Evolutionary conservation across 140 eudicot species (phyloP).

Genomic region (Cichorium intybus): DNA sequence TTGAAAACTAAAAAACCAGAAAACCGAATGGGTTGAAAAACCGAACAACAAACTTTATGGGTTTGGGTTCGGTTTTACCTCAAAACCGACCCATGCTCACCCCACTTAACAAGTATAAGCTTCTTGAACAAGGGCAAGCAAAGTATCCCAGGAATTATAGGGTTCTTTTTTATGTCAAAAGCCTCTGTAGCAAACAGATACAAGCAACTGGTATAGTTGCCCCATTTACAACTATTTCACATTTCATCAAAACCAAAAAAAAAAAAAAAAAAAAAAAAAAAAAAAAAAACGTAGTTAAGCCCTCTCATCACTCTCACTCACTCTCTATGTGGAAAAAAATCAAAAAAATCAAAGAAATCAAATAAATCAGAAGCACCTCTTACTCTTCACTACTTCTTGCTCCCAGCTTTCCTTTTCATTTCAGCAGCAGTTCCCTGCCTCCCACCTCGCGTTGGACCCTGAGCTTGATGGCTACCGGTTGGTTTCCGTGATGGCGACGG

Average conservation of each 20-base stretch:
- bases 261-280: conserved; percentile 12
- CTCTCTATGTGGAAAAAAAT: conserved; percentile 32
- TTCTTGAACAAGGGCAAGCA: conserved; percentile 9
- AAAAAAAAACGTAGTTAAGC: conserved; percentile 19
- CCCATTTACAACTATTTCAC: conserved; percentile 36
- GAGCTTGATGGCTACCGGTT: conserved; percentile 27
- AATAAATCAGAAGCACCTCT: conserved; percentile 8
- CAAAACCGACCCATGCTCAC: not conserved
- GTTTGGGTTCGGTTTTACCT: too few relatives aligned
- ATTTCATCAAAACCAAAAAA: conserved; percentile 15
- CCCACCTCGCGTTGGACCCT: conserved; percentile 37
- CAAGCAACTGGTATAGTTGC: conserved; percentile 79
- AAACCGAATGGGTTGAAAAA: too few relatives aligned
- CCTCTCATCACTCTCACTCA: conserved; percentile 45
- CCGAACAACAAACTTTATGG: too few relatives aligned
- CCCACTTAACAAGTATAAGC: not conserved
- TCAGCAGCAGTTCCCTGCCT: conserved; percentile 53
- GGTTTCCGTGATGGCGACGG: conserved; percentile 61
- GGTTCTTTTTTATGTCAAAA: not conserved
- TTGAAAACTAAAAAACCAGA: too few relatives aligned
- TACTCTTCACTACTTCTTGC: conserved; percentile 46
- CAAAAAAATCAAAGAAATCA: conserved; percentile 24
- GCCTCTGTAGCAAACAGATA: conserved; percentile 37
- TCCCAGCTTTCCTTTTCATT: conserved; percentile 60
- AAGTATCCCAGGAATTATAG: conserved; percentile 8